Evolutionary conservation across 805 yeast species (phyloP).

Genomic region (Jamesozyma lodderae): DNA sequence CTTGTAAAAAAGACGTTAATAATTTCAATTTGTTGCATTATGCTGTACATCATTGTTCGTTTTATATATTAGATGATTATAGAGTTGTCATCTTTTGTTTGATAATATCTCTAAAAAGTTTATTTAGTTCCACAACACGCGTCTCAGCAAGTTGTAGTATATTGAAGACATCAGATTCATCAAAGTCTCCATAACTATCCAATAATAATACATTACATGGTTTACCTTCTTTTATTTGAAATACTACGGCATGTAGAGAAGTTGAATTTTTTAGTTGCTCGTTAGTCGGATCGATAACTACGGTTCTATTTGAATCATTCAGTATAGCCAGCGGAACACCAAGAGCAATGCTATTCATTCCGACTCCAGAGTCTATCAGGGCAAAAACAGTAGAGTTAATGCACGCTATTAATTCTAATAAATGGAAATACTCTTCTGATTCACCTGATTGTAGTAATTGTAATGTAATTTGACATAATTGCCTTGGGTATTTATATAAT

Average conservation of each 20-base stretch:
- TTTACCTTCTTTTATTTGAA: conserved; percentile 36
- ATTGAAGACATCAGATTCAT: conserved; percentile 43
- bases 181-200: conserved; percentile 67
- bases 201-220: conserved; percentile 51
- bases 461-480: conserved; percentile 58
- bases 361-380: conserved; percentile 70
- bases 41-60: not conserved
- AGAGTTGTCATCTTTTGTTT: conserved; percentile 33
- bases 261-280: conserved; percentile 35
- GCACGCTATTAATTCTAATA: conserved; percentile 54
- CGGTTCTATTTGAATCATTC: conserved; percentile 19
- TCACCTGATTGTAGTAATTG: conserved; percentile 48
- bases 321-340: conserved; percentile 42
- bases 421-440: conserved; percentile 23
- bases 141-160: conserved; percentile 45
- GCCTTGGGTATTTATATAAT: conserved; percentile 66
- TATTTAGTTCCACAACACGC: conserved; percentile 39
- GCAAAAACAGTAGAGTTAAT: conserved; percentile 71
- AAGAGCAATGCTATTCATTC: conserved; percentile 53
- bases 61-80: not conserved
- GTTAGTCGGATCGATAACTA: conserved; percentile 39
- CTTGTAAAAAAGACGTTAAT: too few relatives aligned
- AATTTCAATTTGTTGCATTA: too few relatives aligned
- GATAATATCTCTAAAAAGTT: conserved; percentile 39
- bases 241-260: conserved; percentile 62